Evolutionary conservation across 2,329 filamentous ascomycete genomes (phyloP), one percentile per base, ranked within the genome.

Genomic region (Capronia coronata): DNA sequence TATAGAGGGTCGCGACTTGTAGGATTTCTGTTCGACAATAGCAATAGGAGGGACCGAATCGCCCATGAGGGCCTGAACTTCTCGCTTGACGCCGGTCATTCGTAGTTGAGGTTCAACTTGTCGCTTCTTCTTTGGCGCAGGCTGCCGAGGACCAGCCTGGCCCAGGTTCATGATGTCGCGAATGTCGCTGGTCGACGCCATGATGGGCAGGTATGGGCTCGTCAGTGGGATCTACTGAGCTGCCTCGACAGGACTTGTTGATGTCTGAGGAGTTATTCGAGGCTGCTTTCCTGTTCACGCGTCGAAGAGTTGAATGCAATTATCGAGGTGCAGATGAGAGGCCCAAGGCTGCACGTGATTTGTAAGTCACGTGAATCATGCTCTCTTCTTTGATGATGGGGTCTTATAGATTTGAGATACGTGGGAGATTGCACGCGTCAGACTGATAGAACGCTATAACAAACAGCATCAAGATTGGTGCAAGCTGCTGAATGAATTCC

Each of bases 161-260:
- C 84, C 83, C 65, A 94, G 75, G 67, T 90, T 87, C 64, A 94
- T 81, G 65, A 94, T 87, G 67, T 94, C 88, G 71, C 86, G 87
- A 61, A 94, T 80, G 75, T 94, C 88, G 67, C 82, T 79, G 56
- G 84, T 84, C 54, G 83, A 76, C 83, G 87, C 87, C 57, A 62
- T 74, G 62, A 58, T 57, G 56, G 6, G 34, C 34, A 5, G 11
- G 5, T 22, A 9, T 29, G 21, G 10, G 48, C 13, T 25, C 13
- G 6, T 7, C 6, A n/a, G n/a, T 11, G 29, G 13, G 29, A 8
- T 32, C 7, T 3, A 32, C 29, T 32, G 29, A 32, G 11, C 29
- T 3, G 29, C 7, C 29, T n/a, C 13, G 29, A 32, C 29, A n/a
- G 3, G 29, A 11, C 29, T n/a, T 32, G 8, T 30, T 9, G 14